A percentile compares a stretch with the other conserved stretches of the same genome.
Conservation (phyloP, 2,329 filamentous ascomycete genomes). For the Aulographum hederae region DNA sequence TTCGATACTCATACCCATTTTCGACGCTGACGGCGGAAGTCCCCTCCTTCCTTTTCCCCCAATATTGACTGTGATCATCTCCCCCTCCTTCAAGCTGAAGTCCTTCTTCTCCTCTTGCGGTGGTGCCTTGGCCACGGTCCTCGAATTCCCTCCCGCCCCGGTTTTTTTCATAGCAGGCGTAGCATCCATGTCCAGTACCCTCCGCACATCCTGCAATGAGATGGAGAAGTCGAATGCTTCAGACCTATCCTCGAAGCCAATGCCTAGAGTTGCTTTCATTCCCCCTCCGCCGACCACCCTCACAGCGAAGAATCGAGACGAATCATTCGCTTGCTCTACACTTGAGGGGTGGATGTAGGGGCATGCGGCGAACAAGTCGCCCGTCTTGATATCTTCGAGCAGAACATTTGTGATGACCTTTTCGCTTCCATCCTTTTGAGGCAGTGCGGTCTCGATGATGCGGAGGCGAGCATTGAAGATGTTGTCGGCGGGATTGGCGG, state of each 20-base stretch:
- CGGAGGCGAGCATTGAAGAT: conserved; percentile 78
- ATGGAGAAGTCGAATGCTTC: conserved; percentile 79
- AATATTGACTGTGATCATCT: conserved; percentile 73
- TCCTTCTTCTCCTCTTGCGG: conserved; percentile 44
- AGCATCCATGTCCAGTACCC: conserved; percentile 43
- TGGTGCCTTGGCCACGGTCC: conserved; percentile 16
- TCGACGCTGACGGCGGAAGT: conserved; percentile 5
- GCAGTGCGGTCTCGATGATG: conserved; percentile 53
- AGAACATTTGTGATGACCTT: conserved; percentile 56
- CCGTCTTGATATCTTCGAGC: conserved; percentile 56
- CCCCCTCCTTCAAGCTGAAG: conserved; percentile 72
- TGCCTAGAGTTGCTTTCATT: conserved; percentile 60
- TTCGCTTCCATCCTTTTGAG: conserved; percentile 20
- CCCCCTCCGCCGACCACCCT: conserved; percentile 59
- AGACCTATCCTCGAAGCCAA: conserved; percentile 73
- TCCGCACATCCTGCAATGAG: conserved; percentile 58
- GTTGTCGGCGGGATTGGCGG: conserved; percentile 41
- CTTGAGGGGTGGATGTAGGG: conserved; percentile 49
- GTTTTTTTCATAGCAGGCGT: conserved; percentile 5
- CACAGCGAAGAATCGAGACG: conserved; percentile 68
- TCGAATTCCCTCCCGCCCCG: conserved; percentile 4
- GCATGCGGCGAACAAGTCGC: conserved; percentile 66
- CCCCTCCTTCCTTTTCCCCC: conserved; percentile 36
- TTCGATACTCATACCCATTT: conserved; percentile 13
- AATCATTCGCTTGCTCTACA: conserved; percentile 66